These are phyloP conservation scores for Auricularia auricula-judae DNA, from an alignment of 768 basidiomycete species.

Conservation along the genomic window DNA sequence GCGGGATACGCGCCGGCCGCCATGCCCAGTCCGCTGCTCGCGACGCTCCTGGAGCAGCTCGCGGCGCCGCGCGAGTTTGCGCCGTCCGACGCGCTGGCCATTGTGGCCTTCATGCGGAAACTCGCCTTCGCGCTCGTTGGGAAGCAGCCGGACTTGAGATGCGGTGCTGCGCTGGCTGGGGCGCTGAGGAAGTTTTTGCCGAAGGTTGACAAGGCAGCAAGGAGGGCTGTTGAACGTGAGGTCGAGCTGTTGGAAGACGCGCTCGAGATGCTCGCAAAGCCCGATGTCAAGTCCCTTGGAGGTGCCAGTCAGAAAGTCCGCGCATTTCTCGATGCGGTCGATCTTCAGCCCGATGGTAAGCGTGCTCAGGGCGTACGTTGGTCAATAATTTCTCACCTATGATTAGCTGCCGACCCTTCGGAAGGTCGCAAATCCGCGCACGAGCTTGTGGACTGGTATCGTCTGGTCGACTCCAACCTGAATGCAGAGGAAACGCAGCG, in stretches of 20 bases:
- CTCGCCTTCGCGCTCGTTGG: slow-evolving; percentile 46
- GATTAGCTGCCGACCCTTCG: neutral
- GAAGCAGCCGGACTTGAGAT: slow-evolving; percentile 36
- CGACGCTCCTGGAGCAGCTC: slow-evolving; percentile 72
- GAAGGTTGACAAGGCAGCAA: slow-evolving; percentile 18
- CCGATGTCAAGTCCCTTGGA: slow-evolving; percentile 2
- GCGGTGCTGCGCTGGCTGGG: slow-evolving; percentile 26
- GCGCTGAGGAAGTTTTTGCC: slow-evolving; percentile 26
- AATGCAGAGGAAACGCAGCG: slow-evolving; percentile 28
- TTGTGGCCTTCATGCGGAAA: slow-evolving; percentile 54
- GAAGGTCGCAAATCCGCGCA: slow-evolving; percentile 25
- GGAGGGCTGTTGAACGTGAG: slow-evolving; percentile 34
- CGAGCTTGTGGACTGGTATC: slow-evolving; percentile 55
- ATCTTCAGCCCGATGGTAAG: neutral
- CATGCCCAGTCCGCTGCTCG: slow-evolving; percentile 59
- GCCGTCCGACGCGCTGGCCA: slow-evolving; percentile 53
- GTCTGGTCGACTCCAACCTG: slow-evolving; percentile 31
- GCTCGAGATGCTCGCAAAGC: slow-evolving; percentile 21
- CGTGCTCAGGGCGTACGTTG: neutral
- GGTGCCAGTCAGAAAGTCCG: neutral
- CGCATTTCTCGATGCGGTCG: too few species aligned
- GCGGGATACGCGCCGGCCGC: slow-evolving; percentile 4
- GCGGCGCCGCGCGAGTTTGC: slow-evolving; percentile 36
- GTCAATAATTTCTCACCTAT: too few species aligned
- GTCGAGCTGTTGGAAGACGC: slow-evolving; percentile 27